Percentiles rank a stretch among this genome's conserved stretches.
These are phyloP conservation scores for Ogataea polymorpha DNA, from an alignment of 805 yeast species.

Conservation along the genomic window DNA sequence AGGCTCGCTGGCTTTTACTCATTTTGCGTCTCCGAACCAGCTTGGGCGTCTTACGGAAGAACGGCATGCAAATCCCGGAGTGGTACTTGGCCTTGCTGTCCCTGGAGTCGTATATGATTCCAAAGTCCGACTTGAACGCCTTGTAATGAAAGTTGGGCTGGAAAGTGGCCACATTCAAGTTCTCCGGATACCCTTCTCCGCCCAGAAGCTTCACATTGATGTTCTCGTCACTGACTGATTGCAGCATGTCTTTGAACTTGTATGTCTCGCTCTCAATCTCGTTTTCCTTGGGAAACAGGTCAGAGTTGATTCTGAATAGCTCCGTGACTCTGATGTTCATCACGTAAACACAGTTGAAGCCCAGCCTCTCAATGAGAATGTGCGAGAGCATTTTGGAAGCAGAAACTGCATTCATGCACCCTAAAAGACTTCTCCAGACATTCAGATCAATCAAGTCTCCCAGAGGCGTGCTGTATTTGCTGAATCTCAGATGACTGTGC, in stretches of 20 bases:
- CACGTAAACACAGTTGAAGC: slow-evolving; percentile 45
- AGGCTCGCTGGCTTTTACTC: slow-evolving; percentile 8
- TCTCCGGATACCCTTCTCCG: slow-evolving; percentile 33
- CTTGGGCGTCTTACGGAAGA: slow-evolving; percentile 42
- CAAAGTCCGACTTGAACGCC: slow-evolving; percentile 51
- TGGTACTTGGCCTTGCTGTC: slow-evolving; percentile 35
- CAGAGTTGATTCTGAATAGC: slow-evolving; percentile 38
- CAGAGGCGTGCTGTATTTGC: slow-evolving; percentile 29
- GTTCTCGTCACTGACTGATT: slow-evolving; percentile 37
- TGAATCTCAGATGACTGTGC: slow-evolving; percentile 43
- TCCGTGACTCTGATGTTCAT: slow-evolving; percentile 51
- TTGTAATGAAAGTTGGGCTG: slow-evolving; percentile 38
- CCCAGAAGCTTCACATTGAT: slow-evolving; percentile 47
- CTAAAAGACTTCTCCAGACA: slow-evolving; percentile 36
- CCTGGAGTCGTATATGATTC: slow-evolving; percentile 40
- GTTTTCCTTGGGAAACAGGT: slow-evolving; percentile 43
- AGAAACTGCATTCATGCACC: slow-evolving; percentile 38
- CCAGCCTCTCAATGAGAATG: slow-evolving; percentile 33
- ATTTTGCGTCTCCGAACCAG: slow-evolving; percentile 38
- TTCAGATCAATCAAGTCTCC: slow-evolving; percentile 31
- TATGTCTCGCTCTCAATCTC: slow-evolving; percentile 45
- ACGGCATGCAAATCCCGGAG: slow-evolving; percentile 53
- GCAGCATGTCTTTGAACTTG: slow-evolving; percentile 37
- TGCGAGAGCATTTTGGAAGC: slow-evolving; percentile 44
- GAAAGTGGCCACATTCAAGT: slow-evolving; percentile 14